Conservation (phyloP, 192 early-diverging fungal species). For the Powellomyces hirtus region DNA sequence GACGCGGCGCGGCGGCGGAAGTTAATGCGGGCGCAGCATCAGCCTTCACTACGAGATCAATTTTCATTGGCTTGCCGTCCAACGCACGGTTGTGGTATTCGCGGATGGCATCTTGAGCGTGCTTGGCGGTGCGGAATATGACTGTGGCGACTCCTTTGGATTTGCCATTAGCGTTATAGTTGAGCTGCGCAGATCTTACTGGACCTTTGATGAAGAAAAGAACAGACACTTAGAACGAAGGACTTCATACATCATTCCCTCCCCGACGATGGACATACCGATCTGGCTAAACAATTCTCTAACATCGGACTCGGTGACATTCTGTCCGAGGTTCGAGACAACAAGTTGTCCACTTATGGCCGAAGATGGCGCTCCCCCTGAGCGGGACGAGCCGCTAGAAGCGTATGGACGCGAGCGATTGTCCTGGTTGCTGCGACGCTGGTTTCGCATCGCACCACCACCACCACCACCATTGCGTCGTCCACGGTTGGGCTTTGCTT, state of each 20-base stretch:
- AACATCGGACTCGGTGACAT: constrained; percentile 43
- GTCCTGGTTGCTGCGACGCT: constrained; percentile 4
- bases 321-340: constrained; percentile 43
- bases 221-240: background rate
- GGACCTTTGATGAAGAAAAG: constrained; percentile 32
- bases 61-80: constrained; percentile 47
- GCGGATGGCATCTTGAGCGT: constrained; percentile 36
- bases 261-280: constrained; percentile 25
- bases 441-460: constrained; percentile 22
- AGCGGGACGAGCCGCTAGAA: background rate
- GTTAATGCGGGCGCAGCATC: constrained; percentile 12
- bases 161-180: constrained; percentile 42
- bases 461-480: constrained; percentile 11
- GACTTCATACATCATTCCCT: background rate
- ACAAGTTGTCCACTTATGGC: constrained; percentile 25
- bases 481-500: constrained; percentile 15
- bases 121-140: constrained; percentile 26
- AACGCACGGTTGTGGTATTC: constrained; percentile 52
- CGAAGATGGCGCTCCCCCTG: background rate
- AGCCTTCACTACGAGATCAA: constrained; percentile 42
- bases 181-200: constrained; percentile 37
- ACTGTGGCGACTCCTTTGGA: constrained; percentile 48
- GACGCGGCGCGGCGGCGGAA: background rate
- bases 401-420: constrained; percentile 13
- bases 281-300: constrained; percentile 44